phyloP scores from a whole-genome alignment of 108 stramenopile genomes.

The Seminavis robusta region DNA sequence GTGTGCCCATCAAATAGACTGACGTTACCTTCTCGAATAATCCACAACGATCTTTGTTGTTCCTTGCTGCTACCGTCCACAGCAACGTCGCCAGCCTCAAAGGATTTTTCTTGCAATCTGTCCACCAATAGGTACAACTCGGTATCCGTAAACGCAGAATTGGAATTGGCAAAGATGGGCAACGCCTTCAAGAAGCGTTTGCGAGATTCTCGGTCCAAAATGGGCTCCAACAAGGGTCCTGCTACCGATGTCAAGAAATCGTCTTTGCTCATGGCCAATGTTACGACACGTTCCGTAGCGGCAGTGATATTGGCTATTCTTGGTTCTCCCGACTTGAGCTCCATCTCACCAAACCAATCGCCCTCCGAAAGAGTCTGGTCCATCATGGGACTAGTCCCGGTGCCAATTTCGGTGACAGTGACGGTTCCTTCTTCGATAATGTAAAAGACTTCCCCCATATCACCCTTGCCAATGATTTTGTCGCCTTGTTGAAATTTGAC shows the following conservation, averaged over 20 bases:
- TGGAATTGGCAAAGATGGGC: constrained; percentile 51
- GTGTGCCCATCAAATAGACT: constrained; percentile 41
- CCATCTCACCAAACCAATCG: constrained; percentile 88
- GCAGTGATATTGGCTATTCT: constrained; percentile 67
- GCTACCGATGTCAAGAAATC: constrained; percentile 54
- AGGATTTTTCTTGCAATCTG: constrained; percentile 41
- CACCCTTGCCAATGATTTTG: constrained; percentile 58
- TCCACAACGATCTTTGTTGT: constrained; percentile 47
- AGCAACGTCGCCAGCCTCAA: constrained; percentile 49
- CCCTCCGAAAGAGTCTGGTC: constrained; percentile 26
- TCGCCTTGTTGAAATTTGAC: constrained; percentile 50
- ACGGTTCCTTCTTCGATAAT: constrained; percentile 73
- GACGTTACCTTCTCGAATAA: constrained; percentile 55
- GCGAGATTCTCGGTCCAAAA: constrained; percentile 9
- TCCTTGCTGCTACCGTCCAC: no score
- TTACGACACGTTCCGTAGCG: constrained; percentile 19
- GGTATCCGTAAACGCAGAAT: constrained; percentile 47
- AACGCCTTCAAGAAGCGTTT: constrained; percentile 46
- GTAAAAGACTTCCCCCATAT: constrained; percentile 77
- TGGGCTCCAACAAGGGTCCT: constrained; percentile 41
- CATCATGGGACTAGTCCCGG: constrained; percentile 30
- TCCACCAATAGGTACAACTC: constrained; percentile 63
- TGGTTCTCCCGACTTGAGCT: constrained; percentile 87
- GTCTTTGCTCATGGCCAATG: constrained; percentile 40
- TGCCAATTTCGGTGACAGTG: constrained; percentile 61